Evolutionary conservation across 108 stramenopile genomes (phyloP).

Genomic region (Fragilaria crotonensis): DNA sequence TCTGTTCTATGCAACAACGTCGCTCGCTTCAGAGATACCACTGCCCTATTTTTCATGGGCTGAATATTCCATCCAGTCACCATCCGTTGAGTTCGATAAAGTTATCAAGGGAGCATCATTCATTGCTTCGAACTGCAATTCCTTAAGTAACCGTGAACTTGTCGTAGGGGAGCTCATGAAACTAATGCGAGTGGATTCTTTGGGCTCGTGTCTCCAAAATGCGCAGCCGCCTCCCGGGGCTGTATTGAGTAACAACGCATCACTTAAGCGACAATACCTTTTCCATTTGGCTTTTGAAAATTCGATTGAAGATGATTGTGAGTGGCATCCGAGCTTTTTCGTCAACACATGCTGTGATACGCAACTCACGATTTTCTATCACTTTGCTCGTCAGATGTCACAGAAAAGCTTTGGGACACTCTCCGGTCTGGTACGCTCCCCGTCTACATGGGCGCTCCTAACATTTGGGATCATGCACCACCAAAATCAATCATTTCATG

Average conservation of each 20-base stretch:
- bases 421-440: conserved; percentile 51
- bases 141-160: conserved; percentile 42
- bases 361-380: background rate
- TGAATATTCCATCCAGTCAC: conserved; percentile 35
- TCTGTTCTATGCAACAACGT: conserved; percentile 55
- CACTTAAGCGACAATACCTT: conserved; percentile 34
- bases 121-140: conserved; percentile 54
- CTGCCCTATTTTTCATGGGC: conserved; percentile 52
- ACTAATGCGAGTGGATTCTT: conserved; percentile 47
- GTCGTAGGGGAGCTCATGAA: conserved; percentile 33
- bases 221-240: conserved; percentile 41
- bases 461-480: conserved; percentile 55
- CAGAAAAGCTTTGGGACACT: conserved; percentile 70
- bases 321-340: background rate
- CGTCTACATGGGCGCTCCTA: conserved; percentile 62
- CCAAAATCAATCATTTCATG: conserved; percentile 40
- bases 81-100: conserved; percentile 36
- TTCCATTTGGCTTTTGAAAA: conserved; percentile 64
- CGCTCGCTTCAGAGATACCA: conserved; percentile 58
- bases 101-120: conserved; percentile 60
- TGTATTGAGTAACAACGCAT: conserved; percentile 29
- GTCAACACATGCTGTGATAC: background rate
- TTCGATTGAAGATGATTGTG: conserved; percentile 24
- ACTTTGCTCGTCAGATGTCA: conserved; percentile 26
- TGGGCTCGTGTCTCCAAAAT: conserved; percentile 56